These are phyloP conservation scores for Graphiopsis chlorocephala DNA, from an alignment of 2,329 filamentous ascomycete genomes.

Conservation along the genomic window DNA sequence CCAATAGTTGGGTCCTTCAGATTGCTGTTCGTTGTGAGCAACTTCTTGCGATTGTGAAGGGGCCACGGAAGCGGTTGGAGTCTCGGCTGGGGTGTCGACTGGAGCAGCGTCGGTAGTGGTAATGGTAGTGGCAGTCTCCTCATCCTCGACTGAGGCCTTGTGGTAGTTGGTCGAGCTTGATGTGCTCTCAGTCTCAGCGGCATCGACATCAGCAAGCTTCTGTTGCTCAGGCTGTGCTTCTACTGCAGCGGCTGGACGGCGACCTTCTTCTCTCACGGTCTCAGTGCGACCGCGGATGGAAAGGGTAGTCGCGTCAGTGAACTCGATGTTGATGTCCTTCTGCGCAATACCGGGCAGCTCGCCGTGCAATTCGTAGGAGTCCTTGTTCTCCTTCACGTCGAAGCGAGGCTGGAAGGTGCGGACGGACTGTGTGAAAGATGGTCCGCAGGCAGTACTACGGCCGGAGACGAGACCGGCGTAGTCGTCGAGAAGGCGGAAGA, in stretches of 20 bases:
- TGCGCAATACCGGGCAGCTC: slow-evolving; percentile 75
- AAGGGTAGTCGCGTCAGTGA: slow-evolving; percentile 72
- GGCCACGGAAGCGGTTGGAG: slow-evolving; percentile 30
- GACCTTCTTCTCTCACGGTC: slow-evolving; percentile 58
- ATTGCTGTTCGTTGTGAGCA: slow-evolving; percentile 33
- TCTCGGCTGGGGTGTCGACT: slow-evolving; percentile 12
- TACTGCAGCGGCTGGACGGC: slow-evolving; percentile 50
- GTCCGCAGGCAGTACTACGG: slow-evolving; percentile 22
- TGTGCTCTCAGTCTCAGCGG: slow-evolving; percentile 26
- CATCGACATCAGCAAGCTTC: slow-evolving; percentile 1
- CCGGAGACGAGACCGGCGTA: slow-evolving; percentile 37
- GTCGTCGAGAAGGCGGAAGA: slow-evolving; percentile 48
- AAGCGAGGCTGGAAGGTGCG: slow-evolving; percentile 68
- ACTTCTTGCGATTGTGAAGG: slow-evolving; percentile 27
- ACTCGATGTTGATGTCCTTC: slow-evolving; percentile 73
- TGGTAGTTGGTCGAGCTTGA: slow-evolving; percentile 31
- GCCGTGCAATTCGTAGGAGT: slow-evolving; percentile 72
- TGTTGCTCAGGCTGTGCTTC: slow-evolving; percentile 36
- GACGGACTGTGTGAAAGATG: slow-evolving; percentile 3
- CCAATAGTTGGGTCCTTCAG: slow-evolving; percentile 56
- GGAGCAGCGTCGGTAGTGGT: slow-evolving; percentile 21
- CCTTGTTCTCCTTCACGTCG: slow-evolving; percentile 68
- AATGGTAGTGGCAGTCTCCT: slow-evolving; percentile 10
- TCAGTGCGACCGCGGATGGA: slow-evolving; percentile 68
- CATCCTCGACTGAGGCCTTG: slow-evolving; percentile 67